Base-by-base conservation (phyloP, 1,139 yeast species). In the Suhomyces ambrosiae region DNA sequence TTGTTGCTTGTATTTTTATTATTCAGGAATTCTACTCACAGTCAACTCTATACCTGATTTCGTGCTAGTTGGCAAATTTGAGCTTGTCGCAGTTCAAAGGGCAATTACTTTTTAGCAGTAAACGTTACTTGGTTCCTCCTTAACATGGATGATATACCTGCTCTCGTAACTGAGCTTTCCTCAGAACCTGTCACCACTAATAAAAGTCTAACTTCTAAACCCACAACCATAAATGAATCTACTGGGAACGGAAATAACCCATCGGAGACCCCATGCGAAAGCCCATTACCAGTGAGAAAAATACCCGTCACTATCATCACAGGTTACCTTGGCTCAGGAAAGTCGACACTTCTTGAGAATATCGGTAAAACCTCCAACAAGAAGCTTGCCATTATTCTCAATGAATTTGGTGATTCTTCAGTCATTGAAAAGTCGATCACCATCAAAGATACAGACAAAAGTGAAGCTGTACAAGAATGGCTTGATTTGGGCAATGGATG, bases 401-500 rank as follows among this genome's bases (percentile, higher is more conserved):
- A 92, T 61, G 97, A 87, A 60, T 86, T 86, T 66, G 95, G 94
- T 7, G 92, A 86, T 60, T 81, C 97, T 0, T 78, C 90, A 11
- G 94, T 83, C 35, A 89, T 92, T 44, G 99, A 92, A 58, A 85
- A 85, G 58, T 79, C 95, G 0, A 75, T 92, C 41, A 85, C 95
- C 0, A 82, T 92, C 9, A 75, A 81, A 47, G 86, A 84, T 48
- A 65, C 71, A 12, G 78, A 67, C 12, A 63, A 69, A 15, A 42
- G 70, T n/a, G 69, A 68, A 6, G 61, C 78, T 2, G 84, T 86
- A 35, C 87, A 89, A 53, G 97, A 92, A 57, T 94, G 98, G 98
- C 70, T 92, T 3, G 98, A 92, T 60, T 67, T 92, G 21, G 97
- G 96, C 2, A 92, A 92, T 57, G 98, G 98, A 1, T 92, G 99